Evolutionary conservation across 2,329 filamentous ascomycete species (phyloP), one percentile per base, ranked within the genome.

Genomic region (Microcera coccophila): DNA sequence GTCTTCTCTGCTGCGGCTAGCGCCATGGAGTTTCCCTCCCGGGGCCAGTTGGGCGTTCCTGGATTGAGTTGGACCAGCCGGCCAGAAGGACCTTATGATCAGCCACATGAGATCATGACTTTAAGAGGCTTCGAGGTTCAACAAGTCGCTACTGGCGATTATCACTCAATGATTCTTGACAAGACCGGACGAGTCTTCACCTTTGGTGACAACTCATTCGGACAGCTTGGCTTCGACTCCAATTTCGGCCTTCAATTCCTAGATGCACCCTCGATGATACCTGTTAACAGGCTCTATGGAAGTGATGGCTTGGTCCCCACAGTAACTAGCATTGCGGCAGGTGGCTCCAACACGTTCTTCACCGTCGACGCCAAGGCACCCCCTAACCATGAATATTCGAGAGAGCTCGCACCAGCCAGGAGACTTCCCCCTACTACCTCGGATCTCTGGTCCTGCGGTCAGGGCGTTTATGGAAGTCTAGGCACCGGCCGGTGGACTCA

Each of bases 401-500:
- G 51, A 19, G 43, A 45, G 14, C 52, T 53, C 4, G 59, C 57
- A 1, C 63, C 67, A 2, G 58, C 62, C 2, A 62, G 55, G 51
- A 60, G 62, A 22, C 58, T 65, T 48, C 63, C 66, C 2, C 52
- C 49, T 14, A 52, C 54, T 3, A 57, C 54, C 1, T 59, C 58
- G 2, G 93, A 97, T 60, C 83, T 87, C 0, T 97, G 89, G 82
- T 81, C 87, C 8, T 90, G 88, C 49, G 93, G 93, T 12, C 82
- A 86, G 49, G 93, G 93, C 4, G 88, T 96, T 35, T 83, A 79
- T 51, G 93, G 93, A 34, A 81, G 78, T 33, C 76, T 97, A 0
- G 93, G 90, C 39, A 95, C 83, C 36, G 90, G 89, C 38, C 83
- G 81, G 54, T 97, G 90, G 90, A 89, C 87, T 19, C 93, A 97